phyloP scores from a whole-genome alignment of 805 yeast species.

The Candida ponderosae region DNA sequence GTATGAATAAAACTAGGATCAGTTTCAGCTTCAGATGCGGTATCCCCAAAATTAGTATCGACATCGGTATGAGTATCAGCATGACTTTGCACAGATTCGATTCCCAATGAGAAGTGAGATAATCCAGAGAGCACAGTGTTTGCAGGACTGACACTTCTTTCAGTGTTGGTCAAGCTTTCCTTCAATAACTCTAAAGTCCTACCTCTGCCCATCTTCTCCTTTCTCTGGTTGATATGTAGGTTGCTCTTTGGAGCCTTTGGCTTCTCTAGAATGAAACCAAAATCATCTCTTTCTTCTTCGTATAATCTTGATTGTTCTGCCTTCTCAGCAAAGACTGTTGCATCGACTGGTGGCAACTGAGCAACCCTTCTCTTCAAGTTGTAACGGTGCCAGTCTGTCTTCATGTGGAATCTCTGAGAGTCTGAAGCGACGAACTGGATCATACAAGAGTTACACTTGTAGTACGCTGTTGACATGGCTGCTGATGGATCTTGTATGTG shows the following conservation, averaged over 20 bases:
- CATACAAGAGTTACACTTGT: conserved; percentile 86
- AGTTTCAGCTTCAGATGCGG: conserved; percentile 44
- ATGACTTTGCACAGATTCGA: conserved; percentile 28
- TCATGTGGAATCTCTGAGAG: conserved; percentile 88
- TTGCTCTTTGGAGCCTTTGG: conserved; percentile 12
- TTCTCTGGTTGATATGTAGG: conserved; percentile 7
- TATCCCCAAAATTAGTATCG: conserved; percentile 29
- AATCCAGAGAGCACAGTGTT: conserved; percentile 46
- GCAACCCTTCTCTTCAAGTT: conserved; percentile 93
- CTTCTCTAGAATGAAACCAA: conserved; percentile 28
- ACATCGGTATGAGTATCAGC: conserved; percentile 26
- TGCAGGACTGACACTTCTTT: conserved; percentile 42
- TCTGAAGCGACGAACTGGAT: conserved; percentile 77
- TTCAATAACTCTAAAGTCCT: conserved; percentile 10
- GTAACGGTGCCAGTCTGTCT: conserved; percentile 96
- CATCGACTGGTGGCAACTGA: conserved; percentile 61
- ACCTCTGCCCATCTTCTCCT: conserved; percentile 16
- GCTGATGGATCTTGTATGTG: no score
- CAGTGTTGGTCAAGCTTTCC: conserved; percentile 1
- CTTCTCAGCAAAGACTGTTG: conserved; percentile 38
- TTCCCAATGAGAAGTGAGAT: conserved; percentile 49
- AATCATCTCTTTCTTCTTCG: conserved; percentile 30
- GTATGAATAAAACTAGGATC: conserved; percentile 26
- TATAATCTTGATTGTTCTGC: conserved; percentile 24
- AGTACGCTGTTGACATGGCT: conserved; percentile 19